phyloP scores from a whole-genome alignment of 1,284 basidiomycete genomes.

The Takashimella tepidaria region DNA sequence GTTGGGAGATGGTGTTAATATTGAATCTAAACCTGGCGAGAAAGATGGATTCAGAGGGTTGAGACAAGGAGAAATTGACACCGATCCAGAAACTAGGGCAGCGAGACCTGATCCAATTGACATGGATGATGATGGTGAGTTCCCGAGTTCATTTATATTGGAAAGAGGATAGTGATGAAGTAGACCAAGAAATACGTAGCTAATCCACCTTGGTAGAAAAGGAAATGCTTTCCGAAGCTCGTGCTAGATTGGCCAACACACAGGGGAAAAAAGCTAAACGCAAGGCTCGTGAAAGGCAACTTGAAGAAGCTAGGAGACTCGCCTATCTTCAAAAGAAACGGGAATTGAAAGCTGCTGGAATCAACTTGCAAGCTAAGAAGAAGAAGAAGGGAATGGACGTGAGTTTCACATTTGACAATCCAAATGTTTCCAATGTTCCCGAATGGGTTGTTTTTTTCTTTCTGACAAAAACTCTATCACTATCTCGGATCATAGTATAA shows the following conservation, averaged over 20 bases:
- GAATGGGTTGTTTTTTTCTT: too few species aligned
- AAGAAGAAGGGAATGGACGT: conserved; percentile 98
- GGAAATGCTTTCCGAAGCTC: conserved; percentile 99
- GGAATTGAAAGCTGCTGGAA: conserved; percentile 95
- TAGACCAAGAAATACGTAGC: too few species aligned
- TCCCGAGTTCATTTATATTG: too few species aligned
- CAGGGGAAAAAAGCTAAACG: conserved; percentile 99
- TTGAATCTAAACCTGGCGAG: conserved; percentile 78
- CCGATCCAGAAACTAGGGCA: conserved; percentile 97
- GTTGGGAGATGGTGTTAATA: conserved; percentile 69
- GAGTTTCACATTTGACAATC: conserved; percentile 48
- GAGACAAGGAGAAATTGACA: conserved; percentile 95
- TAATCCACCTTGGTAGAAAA: conserved; percentile 72
- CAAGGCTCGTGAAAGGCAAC: conserved; percentile 91
- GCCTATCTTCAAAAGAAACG: conserved; percentile 97
- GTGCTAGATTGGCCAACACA: conserved; percentile 95
- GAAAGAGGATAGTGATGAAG: background rate
- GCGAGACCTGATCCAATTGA: conserved; percentile 98
- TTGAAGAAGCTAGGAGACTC: conserved; percentile 90
- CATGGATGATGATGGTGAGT: conserved; percentile 95
- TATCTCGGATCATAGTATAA: conserved; percentile 64
- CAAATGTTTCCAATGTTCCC: too few species aligned
- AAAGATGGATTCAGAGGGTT: conserved; percentile 69
- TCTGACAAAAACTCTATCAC: conserved; percentile 9
- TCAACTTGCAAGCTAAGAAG: conserved; percentile 74